Percentiles rank a stretch among this genome's conserved stretches.
These are phyloP conservation scores for Lasiodiplodia sp. DNA, from an alignment of 2,329 filamentous ascomycete genomes.

Conservation along the genomic window DNA sequence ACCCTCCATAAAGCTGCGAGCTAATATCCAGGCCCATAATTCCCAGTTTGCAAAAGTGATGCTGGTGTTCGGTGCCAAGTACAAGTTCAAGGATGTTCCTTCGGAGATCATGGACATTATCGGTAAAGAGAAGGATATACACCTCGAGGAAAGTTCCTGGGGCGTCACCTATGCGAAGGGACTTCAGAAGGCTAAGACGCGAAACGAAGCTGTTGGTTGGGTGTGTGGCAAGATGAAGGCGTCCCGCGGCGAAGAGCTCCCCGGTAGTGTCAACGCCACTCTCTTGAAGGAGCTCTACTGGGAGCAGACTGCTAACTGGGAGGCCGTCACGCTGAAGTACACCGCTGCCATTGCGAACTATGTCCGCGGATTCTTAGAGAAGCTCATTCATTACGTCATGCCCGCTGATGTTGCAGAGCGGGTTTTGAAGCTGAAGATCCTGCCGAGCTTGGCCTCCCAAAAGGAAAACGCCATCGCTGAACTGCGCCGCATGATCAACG, in stretches of 20 bases:
- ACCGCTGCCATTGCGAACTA: constrained; percentile 46
- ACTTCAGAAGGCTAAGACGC: constrained; percentile 37
- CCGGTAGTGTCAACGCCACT: constrained; percentile 66
- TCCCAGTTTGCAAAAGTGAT: background rate
- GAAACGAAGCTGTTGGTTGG: constrained; percentile 51
- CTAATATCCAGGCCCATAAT: background rate
- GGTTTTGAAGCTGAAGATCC: constrained; percentile 50
- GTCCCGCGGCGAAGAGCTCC: constrained; percentile 63
- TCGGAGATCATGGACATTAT: background rate
- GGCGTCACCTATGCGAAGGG: constrained; percentile 34
- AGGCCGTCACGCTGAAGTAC: constrained; percentile 46
- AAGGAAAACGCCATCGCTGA: constrained; percentile 50
- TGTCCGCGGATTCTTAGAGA: constrained; percentile 43
- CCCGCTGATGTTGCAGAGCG: constrained; percentile 50
- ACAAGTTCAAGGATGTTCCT: background rate
- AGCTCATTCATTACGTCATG: constrained; percentile 47
- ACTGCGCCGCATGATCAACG: constrained; percentile 54
- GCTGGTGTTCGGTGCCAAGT: background rate
- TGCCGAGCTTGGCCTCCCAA: constrained; percentile 51
- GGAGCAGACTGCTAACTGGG: constrained; percentile 66
- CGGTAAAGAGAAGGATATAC: background rate
- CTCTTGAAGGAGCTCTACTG: constrained; percentile 67
- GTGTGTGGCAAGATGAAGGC: constrained; percentile 50
- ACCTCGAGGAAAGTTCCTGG: background rate
- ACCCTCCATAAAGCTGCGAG: background rate